A percentile compares a stretch with the other conserved stretches of the same genome.
These are phyloP conservation scores for Danielia reshetovae DNA, from an alignment of 805 yeast species.

Conservation along the genomic window DNA sequence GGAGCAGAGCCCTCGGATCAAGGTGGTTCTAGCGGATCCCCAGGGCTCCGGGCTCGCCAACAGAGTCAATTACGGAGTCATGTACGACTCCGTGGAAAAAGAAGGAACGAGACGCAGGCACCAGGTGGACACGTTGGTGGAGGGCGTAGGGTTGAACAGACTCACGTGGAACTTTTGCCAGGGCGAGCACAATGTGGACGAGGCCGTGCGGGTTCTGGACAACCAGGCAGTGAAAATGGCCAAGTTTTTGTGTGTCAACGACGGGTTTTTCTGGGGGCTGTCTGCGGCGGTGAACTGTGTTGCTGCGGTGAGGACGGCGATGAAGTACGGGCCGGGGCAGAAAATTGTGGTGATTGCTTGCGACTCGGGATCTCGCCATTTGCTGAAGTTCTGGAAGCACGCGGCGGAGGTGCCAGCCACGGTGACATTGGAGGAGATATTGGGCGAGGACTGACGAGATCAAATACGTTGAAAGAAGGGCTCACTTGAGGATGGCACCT, in stretches of 20 bases:
- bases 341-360: constrained; percentile 82
- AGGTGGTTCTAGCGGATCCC: constrained; percentile 81
- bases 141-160: constrained; percentile 90
- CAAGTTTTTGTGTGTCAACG: constrained; percentile 68
- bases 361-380: constrained; percentile 86
- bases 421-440: constrained; percentile 34
- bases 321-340: constrained; percentile 51
- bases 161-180: constrained; percentile 74
- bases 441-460: too few relatives aligned
- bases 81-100: constrained; percentile 84
- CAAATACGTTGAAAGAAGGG: too few relatives aligned
- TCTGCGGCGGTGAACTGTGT: constrained; percentile 94
- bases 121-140: constrained; percentile 92
- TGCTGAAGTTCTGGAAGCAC: constrained; percentile 87
- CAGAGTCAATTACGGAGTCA: constrained; percentile 82
- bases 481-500: too few relatives aligned
- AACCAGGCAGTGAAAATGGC: constrained; percentile 87
- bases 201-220: constrained; percentile 75
- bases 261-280: constrained; percentile 89
- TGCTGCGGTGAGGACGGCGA: constrained; percentile 63
- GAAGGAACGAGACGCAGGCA: constrained; percentile 95
- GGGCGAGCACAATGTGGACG: constrained; percentile 71
- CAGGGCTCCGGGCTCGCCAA: constrained; percentile 92
- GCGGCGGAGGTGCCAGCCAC: constrained; percentile 42
- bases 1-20: constrained; percentile 38